Evolutionary conservation across 345 rosid species (phyloP), one percentile per base, ranked within the genome.

Genomic region (Eucalyptus marginata): DNA sequence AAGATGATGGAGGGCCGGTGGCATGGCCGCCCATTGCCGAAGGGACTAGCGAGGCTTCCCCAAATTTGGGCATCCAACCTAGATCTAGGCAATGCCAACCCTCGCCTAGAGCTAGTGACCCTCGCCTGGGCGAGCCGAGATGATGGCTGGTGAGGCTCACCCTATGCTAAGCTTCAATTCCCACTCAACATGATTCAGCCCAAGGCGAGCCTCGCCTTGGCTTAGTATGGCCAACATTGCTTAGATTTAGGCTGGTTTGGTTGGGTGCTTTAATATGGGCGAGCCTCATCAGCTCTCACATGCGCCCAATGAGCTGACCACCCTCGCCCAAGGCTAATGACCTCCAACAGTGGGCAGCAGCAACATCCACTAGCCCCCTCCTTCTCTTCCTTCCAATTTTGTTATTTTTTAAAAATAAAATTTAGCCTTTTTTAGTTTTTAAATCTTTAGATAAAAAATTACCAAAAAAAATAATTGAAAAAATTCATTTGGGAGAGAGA

Each of bases 261-360:
- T 25, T 24, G 6, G 62, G 1, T 56, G 62, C 62, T 13, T 24
- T 10, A 5, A 56, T 56, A 56, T 56, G 62, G 62, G 62, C 1
- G 13, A 56, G 62, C 62, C 62, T 4, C 13, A 0, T 52, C 0
- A 2, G 2, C 58, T 7, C 58, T 52, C 58, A 52, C 58, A 52
- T 52, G 58, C 2, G 0, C 2, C 25, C 58, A 52, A 52, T 52
- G 25, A 52, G 25, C 58, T 0, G 0, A 52, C 25, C 5, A 8
- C 58, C 24, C 58, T 52, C 10, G 10, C 58, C 25, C 58, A 52
- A 52, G 58, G 58, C 10, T 52, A 52, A 20, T 52, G 25, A 52
- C 25, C 58, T 52, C 5, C 5, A 0, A 52, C 1, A 52, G 1
- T 18, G 58, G 25, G 10, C 4, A 0, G 25, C 10, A 3, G 0